Evolutionary conservation across 2,329 filamentous ascomycete genomes (phyloP).

Genomic region (Chaetothyriales sp.): DNA sequence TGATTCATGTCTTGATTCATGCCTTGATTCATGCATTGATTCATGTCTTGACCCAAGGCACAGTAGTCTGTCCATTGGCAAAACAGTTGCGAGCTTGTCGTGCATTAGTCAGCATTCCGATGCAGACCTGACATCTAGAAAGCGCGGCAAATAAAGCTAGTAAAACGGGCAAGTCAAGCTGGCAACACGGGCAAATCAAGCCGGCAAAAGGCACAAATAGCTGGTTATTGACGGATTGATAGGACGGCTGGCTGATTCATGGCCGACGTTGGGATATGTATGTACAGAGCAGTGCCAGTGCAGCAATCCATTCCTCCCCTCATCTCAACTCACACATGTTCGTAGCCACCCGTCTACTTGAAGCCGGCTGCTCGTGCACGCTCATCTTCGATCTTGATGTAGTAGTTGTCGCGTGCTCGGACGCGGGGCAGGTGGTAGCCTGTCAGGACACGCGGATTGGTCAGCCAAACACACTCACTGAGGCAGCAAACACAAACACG

Average conservation of each 20-base stretch:
- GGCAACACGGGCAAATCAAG: too few species aligned
- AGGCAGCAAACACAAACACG: background rate
- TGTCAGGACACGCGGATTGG: conserved; percentile 1
- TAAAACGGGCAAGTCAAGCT: too few species aligned
- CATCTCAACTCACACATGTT: background rate
- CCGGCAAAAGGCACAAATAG: background rate
- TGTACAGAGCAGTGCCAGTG: background rate
- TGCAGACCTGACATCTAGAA: too few species aligned
- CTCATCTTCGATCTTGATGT: conserved; percentile 50
- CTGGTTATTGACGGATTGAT: background rate
- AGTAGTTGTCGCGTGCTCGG: conserved; percentile 49
- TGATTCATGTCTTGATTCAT: background rate
- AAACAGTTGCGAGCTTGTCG: too few species aligned
- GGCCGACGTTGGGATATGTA: background rate
- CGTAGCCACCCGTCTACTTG: background rate
- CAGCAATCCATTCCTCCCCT: background rate
- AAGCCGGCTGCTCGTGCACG: conserved; percentile 30
- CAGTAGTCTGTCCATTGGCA: too few species aligned
- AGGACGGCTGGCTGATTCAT: background rate
- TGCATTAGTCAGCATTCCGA: too few species aligned
- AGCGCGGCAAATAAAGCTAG: too few species aligned
- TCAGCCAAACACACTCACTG: background rate
- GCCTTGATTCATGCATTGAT: too few species aligned
- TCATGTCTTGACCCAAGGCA: too few species aligned
- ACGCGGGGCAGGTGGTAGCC: conserved; percentile 53